A percentile compares a stretch with the other conserved stretches of the same genome.
phyloP scores from a whole-genome alignment of 192 early-diverging fungal species.

The Coemansia sp. region DNA sequence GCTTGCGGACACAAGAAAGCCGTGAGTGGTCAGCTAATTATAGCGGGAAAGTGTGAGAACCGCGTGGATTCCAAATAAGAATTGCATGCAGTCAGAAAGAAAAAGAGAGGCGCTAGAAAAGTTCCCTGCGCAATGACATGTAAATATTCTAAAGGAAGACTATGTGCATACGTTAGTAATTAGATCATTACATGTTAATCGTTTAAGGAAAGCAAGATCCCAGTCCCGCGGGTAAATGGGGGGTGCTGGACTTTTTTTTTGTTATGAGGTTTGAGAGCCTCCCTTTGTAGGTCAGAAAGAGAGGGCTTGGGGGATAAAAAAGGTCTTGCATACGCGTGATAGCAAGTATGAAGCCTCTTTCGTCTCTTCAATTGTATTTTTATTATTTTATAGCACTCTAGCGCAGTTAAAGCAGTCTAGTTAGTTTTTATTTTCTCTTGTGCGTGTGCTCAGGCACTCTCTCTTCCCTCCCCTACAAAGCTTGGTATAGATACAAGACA shows the following conservation, averaged over 20 bases:
- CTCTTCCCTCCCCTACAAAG: neutral
- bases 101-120: neutral
- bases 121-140: neutral
- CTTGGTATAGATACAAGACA: neutral
- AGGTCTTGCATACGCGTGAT: neutral
- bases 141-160: neutral
- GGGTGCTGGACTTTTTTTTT: neutral
- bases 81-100: neutral
- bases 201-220: neutral
- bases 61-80: neutral
- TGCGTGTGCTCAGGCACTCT: neutral
- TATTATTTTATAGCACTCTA: neutral
- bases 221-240: neutral
- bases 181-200: neutral
- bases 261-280: neutral
- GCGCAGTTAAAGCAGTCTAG: neutral
- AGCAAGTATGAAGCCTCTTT: neutral
- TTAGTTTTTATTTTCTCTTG: neutral
- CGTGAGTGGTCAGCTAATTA: neutral
- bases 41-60: neutral
- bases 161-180: neutral
- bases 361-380: neutral
- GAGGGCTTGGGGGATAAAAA: neutral
- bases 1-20: neutral
- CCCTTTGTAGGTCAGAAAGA: slow-evolving; percentile 11